These are phyloP conservation scores for Alternaria ethzedia DNA, from an alignment of 2,329 filamentous ascomycete genomes.

Conservation along the genomic window DNA sequence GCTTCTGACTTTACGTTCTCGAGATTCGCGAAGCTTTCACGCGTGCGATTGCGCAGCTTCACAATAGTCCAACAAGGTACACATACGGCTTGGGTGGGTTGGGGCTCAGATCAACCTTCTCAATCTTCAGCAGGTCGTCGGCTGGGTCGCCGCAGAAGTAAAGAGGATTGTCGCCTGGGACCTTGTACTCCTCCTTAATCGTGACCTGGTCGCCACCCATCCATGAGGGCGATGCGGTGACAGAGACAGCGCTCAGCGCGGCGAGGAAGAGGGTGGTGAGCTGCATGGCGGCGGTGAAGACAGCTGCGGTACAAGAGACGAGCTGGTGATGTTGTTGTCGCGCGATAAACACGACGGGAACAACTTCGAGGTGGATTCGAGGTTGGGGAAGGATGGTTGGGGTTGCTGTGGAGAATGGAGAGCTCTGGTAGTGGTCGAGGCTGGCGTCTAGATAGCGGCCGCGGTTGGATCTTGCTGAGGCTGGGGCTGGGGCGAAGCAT, in stretches of 20 bases:
- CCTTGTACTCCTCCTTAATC: slow-evolving; percentile 63
- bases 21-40: neutral
- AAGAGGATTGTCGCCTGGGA: slow-evolving; percentile 86
- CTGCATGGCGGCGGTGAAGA: slow-evolving; percentile 37
- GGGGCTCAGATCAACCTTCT: slow-evolving; percentile 79
- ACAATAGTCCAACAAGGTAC: neutral
- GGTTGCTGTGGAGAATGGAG: slow-evolving; percentile 3
- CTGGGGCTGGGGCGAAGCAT: slow-evolving; percentile 13
- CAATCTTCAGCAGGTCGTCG: slow-evolving; percentile 75
- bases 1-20: neutral
- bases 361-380: neutral
- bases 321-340: neutral
- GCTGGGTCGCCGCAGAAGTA: slow-evolving; percentile 75
- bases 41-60: neutral
- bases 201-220: slow-evolving; percentile 56
- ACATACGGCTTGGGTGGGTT: slow-evolving; percentile 89
- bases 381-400: slow-evolving; percentile 1
- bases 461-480: slow-evolving; percentile 5
- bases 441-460: slow-evolving; percentile 9
- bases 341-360: neutral
- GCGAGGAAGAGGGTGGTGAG: slow-evolving; percentile 48
- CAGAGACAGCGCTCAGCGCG: slow-evolving; percentile 54
- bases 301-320: neutral
- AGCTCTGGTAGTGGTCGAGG: slow-evolving; percentile 13
- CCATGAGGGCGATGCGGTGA: slow-evolving; percentile 49